Evolutionary conservation across 225 moss, liverwort and hornwort genomes (phyloP).

Genomic region (Straminergon stramineum): DNA sequence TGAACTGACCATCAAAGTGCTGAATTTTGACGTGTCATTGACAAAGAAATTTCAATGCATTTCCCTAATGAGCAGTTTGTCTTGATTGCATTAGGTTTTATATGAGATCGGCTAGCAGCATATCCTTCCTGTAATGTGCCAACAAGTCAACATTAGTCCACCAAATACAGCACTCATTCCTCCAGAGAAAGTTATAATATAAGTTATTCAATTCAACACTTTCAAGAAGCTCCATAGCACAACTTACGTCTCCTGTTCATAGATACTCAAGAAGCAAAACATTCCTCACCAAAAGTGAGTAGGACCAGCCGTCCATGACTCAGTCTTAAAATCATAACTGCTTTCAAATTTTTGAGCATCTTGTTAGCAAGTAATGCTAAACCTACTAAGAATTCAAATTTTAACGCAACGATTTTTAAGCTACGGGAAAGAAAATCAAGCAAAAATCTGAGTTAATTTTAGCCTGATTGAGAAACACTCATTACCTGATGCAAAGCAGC

Average conservation of each 20-base stretch:
- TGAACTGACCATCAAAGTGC: not conserved
- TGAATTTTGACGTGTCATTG: not conserved
- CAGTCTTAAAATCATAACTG: not conserved
- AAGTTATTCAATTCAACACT: not conserved
- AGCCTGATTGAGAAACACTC: not conserved
- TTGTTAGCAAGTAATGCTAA: not conserved
- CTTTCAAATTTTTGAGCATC: not conserved
- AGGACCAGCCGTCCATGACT: not conserved
- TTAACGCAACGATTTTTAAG: not conserved
- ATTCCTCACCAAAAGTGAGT: not conserved
- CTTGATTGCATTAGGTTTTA: constrained; percentile 71
- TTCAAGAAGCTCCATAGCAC: not conserved
- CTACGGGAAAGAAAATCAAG: not conserved
- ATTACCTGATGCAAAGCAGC: constrained; percentile 40
- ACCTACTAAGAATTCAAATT: not conserved
- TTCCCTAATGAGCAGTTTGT: constrained; percentile 56
- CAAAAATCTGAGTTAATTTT: not conserved
- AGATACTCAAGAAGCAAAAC: not conserved
- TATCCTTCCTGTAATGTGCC: constrained; percentile 63
- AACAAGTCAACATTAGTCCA: not conserved
- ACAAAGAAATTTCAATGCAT: constrained; percentile 61
- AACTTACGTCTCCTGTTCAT: not conserved
- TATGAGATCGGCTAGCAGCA: constrained; percentile 66
- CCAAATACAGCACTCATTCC: not conserved
- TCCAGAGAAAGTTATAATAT: not conserved